Conservation (phyloP, 495 filamentous ascomycete genomes). For the Xylaria acuta region DNA sequence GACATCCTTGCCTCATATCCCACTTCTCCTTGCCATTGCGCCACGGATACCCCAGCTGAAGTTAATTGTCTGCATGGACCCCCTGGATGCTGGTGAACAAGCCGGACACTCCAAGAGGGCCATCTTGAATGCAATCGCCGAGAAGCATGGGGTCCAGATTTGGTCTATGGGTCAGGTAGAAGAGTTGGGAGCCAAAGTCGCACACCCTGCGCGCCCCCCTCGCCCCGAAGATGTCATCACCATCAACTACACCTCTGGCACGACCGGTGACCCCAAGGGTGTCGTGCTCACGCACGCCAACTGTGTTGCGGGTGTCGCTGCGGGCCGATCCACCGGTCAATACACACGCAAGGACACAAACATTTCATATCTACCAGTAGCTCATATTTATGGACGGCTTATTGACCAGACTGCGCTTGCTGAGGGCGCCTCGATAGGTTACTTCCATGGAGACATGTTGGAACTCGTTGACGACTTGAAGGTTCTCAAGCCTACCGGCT, state of each 20-base stretch:
- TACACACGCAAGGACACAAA: slow-evolving; percentile 62
- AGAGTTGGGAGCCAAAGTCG: slow-evolving; percentile 71
- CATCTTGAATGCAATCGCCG: slow-evolving; percentile 75
- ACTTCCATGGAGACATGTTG: slow-evolving; percentile 91
- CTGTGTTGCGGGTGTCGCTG: slow-evolving; percentile 74
- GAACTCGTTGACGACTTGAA: slow-evolving; percentile 93
- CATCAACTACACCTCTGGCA: slow-evolving; percentile 98
- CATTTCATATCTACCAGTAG: slow-evolving; percentile 90
- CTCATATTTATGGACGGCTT: slow-evolving; percentile 91
- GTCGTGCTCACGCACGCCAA: slow-evolving; percentile 85
- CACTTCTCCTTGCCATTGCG: slow-evolving; percentile 84
- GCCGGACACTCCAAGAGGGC: slow-evolving; percentile 78
- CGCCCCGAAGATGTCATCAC: slow-evolving; percentile 80
- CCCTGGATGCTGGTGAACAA: slow-evolving; percentile 81
- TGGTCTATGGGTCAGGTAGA: slow-evolving; percentile 79
- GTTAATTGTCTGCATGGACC: slow-evolving; percentile 86
- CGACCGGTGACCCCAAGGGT: slow-evolving; percentile 93
- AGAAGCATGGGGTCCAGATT: slow-evolving; percentile 73
- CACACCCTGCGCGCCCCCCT: slow-evolving; percentile 72
- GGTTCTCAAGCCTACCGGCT: slow-evolving; percentile 77
- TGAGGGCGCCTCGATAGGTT: slow-evolving; percentile 80
- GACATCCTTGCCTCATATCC: slow-evolving; percentile 83
- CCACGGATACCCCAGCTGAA: slow-evolving; percentile 79
- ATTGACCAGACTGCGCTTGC: slow-evolving; percentile 78
- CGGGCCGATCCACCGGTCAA: slow-evolving; percentile 58